Conservation (phyloP, 208 protist genomes). For the Naegleria fowleri region DNA sequence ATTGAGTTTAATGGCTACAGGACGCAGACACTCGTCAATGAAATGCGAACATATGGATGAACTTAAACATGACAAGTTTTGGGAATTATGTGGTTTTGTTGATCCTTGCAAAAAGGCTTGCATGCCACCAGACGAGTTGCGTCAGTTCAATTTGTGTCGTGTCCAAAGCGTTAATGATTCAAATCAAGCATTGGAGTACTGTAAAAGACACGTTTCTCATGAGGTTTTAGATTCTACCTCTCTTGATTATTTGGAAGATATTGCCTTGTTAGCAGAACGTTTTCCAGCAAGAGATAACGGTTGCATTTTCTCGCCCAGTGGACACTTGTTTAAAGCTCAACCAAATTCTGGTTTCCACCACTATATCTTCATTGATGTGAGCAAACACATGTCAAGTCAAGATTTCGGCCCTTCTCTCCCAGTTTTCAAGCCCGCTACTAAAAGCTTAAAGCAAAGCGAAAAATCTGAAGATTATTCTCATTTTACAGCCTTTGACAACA, state of each 20-base stretch:
- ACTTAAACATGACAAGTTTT: slow-evolving; percentile 15
- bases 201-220: slow-evolving; percentile 6
- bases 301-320: background rate
- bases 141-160: slow-evolving; percentile 9
- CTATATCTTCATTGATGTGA: background rate
- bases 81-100: background rate
- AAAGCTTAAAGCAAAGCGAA: background rate
- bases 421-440: background rate
- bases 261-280: background rate
- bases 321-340: background rate
- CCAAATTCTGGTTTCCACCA: background rate
- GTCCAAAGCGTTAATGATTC: background rate
- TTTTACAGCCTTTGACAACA: background rate
- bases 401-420: background rate
- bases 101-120: background rate
- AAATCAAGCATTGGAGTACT: background rate
- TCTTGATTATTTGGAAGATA: background rate
- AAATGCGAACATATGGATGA: slow-evolving; percentile 7
- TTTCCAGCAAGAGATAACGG: background rate
- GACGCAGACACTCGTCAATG: background rate
- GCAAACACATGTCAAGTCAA: background rate
- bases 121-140: background rate
- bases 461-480: background rate
- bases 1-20: background rate
- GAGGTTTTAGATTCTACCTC: background rate